A percentile compares a stretch with the other conserved stretches of the same genome.
phyloP scores from a whole-genome alignment of 768 basidiomycete genomes.

The Boletellus ananas region DNA sequence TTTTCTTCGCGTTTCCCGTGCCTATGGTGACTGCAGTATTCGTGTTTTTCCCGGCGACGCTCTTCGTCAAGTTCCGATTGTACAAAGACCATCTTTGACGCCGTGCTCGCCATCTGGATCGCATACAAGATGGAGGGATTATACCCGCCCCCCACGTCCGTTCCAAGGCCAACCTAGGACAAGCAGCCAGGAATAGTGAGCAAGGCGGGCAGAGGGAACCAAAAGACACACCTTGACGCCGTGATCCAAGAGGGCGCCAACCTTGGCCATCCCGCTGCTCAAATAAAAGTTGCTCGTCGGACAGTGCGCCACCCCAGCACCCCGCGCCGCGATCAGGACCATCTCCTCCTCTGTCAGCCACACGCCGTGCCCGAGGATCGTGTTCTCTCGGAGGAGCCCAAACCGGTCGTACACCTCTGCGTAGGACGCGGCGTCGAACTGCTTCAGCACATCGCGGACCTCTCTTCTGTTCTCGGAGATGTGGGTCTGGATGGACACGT shows the following conservation, averaged over 20 bases:
- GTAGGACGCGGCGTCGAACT: constrained; percentile 71
- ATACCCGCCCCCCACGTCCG: constrained; percentile 85
- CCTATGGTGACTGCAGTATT: background rate
- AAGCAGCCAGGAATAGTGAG: background rate
- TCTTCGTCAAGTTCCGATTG: constrained; percentile 28
- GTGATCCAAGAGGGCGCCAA: constrained; percentile 71
- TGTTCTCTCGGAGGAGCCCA: constrained; percentile 71
- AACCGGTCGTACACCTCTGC: constrained; percentile 70
- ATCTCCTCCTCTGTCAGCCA: constrained; percentile 72
- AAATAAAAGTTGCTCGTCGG: constrained; percentile 92
- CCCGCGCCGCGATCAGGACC: constrained; percentile 54
- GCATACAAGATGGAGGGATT: constrained; percentile 73
- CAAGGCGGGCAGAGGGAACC: background rate
- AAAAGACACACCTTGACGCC: constrained; percentile 66
- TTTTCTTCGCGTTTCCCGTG: no score
- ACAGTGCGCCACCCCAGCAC: constrained; percentile 85
- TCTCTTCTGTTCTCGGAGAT: constrained; percentile 79
- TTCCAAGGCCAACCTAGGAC: constrained; percentile 80
- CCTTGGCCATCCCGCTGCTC: constrained; percentile 73
- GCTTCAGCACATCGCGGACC: constrained; percentile 53
- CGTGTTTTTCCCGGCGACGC: background rate
- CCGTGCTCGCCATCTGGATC: constrained; percentile 72
- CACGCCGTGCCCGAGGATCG: constrained; percentile 82
- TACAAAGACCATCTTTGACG: constrained; percentile 71
- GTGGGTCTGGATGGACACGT: constrained; percentile 84